Evolutionary conservation across 73 alveolate genomes (phyloP).

Genomic region (Paramecium caudatum): DNA sequence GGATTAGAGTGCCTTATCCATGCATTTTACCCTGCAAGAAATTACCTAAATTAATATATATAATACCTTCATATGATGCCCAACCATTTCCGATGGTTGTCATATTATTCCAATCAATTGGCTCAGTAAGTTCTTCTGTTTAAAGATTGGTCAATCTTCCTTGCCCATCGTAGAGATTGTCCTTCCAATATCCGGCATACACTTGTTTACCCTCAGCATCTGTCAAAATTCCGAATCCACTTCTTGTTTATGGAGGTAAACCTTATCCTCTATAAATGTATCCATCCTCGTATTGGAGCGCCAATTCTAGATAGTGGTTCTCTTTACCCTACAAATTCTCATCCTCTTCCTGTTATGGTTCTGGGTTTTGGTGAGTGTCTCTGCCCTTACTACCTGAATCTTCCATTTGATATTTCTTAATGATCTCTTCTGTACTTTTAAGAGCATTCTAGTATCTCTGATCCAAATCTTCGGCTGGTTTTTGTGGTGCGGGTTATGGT

Average conservation of each 20-base stretch:
- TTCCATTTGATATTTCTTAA: neutral
- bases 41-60: neutral
- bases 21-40: constrained; percentile 56
- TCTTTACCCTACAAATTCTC: neutral
- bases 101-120: constrained; percentile 50
- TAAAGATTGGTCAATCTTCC: constrained; percentile 39
- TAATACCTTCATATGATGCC: constrained; percentile 55
- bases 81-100: constrained; percentile 49
- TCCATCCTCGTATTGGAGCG: constrained; percentile 53
- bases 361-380: neutral
- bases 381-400: constrained; percentile 39
- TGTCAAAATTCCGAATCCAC: constrained; percentile 53
- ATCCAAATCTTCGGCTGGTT: constrained; percentile 19
- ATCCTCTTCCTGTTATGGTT: constrained; percentile 17
- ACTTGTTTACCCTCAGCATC: constrained; percentile 21
- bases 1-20: constrained; percentile 33
- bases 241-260: neutral
- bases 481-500: neutral
- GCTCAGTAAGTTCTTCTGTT: constrained; percentile 6
- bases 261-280: constrained; percentile 54
- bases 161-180: constrained; percentile 4
- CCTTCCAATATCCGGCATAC: constrained; percentile 60
- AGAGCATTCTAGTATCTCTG: constrained; percentile 54
- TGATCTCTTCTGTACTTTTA: constrained; percentile 45
- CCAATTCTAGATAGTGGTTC: neutral